Percentiles rank a stretch among this genome's conserved stretches.
Evolutionary conservation across 768 basidiomycete genomes (phyloP).

Genomic region (Filobasidium wieringae): DNA sequence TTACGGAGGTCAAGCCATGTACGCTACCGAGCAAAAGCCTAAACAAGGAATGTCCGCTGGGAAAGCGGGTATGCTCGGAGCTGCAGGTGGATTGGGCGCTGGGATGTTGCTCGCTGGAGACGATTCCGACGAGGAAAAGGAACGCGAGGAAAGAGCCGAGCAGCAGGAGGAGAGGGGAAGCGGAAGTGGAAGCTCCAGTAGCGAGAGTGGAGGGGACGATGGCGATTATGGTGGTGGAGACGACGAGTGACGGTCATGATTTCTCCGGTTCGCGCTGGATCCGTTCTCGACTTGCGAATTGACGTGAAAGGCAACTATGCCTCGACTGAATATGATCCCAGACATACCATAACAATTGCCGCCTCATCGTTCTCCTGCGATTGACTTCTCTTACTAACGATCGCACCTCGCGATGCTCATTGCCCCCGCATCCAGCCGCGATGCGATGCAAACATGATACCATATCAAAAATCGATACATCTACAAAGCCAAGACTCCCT

Average conservation of each 20-base stretch:
- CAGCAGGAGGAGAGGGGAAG: neutral
- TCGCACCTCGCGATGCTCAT: neutral
- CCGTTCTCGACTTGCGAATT: neutral
- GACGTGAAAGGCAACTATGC: neutral
- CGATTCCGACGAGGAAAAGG: neutral
- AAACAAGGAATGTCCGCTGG: neutral
- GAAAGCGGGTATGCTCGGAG: neutral
- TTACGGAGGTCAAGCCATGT: neutral
- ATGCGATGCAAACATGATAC: neutral
- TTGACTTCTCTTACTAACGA: neutral
- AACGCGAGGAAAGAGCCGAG: neutral
- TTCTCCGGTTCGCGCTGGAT: neutral
- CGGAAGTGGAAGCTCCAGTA: neutral
- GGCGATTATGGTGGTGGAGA: neutral
- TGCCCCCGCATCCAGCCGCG: neutral
- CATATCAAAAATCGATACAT: neutral
- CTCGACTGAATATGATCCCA: neutral
- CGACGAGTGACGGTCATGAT: neutral
- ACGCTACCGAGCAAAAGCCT: neutral
- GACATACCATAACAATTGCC: too few species aligned
- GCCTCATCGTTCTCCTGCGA: neutral
- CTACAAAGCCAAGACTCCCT: constrained; percentile 62
- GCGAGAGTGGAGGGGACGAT: neutral
- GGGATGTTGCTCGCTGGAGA: neutral
- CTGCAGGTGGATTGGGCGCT: neutral